phyloP scores from a whole-genome alignment of 306 rosid genomes.

The Rosa persica region DNA sequence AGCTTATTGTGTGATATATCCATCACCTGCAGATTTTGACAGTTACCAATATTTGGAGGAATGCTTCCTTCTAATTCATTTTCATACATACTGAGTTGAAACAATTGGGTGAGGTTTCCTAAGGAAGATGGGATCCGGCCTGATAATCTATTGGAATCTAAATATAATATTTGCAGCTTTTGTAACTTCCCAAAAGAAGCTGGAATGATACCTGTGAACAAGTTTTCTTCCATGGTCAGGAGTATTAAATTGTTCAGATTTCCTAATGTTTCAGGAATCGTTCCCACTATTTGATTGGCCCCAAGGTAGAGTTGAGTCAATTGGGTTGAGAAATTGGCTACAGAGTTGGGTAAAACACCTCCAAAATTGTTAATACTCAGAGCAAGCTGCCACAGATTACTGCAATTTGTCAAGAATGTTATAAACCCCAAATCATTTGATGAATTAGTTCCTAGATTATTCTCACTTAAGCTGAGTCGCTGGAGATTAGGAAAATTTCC shows the following conservation, averaged over 20 bases:
- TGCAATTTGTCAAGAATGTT: constrained; percentile 31
- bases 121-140: constrained; percentile 26
- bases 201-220: constrained; percentile 30
- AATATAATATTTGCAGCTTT: not conserved
- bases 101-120: constrained; percentile 35
- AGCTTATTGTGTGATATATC: constrained; percentile 17
- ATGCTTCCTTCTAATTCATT: constrained; percentile 39
- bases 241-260: constrained; percentile 11
- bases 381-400: not conserved
- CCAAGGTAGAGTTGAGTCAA: not conserved
- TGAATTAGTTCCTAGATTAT: constrained; percentile 35
- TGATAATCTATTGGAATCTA: constrained; percentile 24
- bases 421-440: constrained; percentile 33
- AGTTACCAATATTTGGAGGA: constrained; percentile 28
- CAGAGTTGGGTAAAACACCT: constrained; percentile 30
- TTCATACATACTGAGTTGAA: no score
- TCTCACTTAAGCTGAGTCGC: accelerated
- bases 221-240: not conserved
- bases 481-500: constrained; percentile 9
- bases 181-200: constrained; percentile 23
- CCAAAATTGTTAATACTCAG: constrained; percentile 30
- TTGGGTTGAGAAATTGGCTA: constrained; percentile 38
- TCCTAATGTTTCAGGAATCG: constrained; percentile 26
- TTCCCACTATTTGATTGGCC: constrained; percentile 22
- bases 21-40: not conserved